phyloP scores from a whole-genome alignment of 2,329 filamentous ascomycete genomes.

The Coleophoma crateriformis region DNA sequence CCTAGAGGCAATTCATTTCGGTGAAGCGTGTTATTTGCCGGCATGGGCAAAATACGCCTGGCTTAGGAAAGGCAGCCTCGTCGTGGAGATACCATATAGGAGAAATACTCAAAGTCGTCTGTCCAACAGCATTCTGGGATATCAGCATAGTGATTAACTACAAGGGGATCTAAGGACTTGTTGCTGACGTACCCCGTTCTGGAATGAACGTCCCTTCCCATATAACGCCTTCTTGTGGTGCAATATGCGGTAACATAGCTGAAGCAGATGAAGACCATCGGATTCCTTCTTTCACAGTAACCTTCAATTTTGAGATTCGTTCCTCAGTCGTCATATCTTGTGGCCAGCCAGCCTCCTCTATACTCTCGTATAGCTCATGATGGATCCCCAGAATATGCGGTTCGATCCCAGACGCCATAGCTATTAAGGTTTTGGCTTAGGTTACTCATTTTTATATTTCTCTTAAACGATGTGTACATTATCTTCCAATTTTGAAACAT shows the following conservation, averaged over 20 bases:
- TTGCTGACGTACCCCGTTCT: too few relatives aligned
- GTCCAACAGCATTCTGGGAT: conserved; percentile 2
- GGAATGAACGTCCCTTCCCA: conserved; percentile 33
- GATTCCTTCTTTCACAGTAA: conserved; percentile 44
- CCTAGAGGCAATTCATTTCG: too few relatives aligned
- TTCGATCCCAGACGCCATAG: conserved; percentile 25
- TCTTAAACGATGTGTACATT: too few relatives aligned
- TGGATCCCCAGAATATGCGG: conserved; percentile 25
- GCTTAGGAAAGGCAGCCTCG: conserved; percentile 19
- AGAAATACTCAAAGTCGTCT: conserved; percentile 22
- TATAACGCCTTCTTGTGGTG: conserved; percentile 2
- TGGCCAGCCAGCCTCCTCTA: conserved; percentile 13
- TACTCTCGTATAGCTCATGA: conserved; percentile 16
- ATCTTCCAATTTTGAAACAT: too few relatives aligned
- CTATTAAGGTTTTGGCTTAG: too few relatives aligned
- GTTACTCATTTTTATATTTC: too few relatives aligned
- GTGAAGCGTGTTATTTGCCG: too few relatives aligned
- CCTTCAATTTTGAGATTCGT: conserved; percentile 9
- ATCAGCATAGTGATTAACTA: background rate
- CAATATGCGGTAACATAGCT: conserved; percentile 16
- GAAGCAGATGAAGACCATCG: conserved; percentile 28
- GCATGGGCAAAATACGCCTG: conserved; percentile 20
- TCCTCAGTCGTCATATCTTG: conserved; percentile 20
- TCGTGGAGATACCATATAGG: conserved; percentile 26
- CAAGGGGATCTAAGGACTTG: conserved; percentile 14